These are phyloP conservation scores for Eimeria necatrix DNA, from an alignment of 169 alveolate genomes.

Conservation along the genomic window DNA sequence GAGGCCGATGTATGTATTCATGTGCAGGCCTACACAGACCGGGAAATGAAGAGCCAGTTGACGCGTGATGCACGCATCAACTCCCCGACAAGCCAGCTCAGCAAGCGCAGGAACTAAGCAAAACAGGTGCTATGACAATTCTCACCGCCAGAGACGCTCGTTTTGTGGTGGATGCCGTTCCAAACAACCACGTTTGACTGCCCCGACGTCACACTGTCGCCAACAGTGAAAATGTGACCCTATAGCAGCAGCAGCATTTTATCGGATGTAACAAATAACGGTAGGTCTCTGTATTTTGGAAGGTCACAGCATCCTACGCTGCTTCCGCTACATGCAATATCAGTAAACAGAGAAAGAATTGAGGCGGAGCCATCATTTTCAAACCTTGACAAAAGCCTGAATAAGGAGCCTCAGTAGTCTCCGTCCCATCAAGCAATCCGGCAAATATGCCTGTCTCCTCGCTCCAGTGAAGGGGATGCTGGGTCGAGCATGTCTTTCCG, in stretches of 20 bases:
- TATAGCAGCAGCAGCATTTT: not conserved
- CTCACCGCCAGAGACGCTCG: conserved; percentile 90
- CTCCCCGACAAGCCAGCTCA: too few relatives aligned
- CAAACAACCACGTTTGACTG: conserved; percentile 90
- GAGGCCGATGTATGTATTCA: too few relatives aligned
- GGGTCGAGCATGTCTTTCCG: conserved; percentile 75
- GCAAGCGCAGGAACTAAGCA: too few relatives aligned
- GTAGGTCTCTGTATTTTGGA: too few relatives aligned
- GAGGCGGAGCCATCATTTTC: too few relatives aligned
- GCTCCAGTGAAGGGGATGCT: conserved; percentile 87
- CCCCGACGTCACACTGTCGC: conserved; percentile 94
- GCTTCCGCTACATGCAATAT: not conserved
- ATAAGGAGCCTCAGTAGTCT: conserved; percentile 87
- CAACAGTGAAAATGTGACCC: conserved; percentile 91
- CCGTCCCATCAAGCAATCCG: conserved; percentile 91
- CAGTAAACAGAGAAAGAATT: not conserved
- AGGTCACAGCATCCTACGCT: too few relatives aligned
- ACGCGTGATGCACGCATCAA: too few relatives aligned
- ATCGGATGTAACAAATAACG: not conserved
- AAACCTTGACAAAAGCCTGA: conserved; percentile 89
- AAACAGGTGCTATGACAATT: too few relatives aligned
- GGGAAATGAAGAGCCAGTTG: too few relatives aligned
- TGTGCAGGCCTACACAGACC: too few relatives aligned
- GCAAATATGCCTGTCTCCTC: conserved; percentile 90
- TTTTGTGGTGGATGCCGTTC: conserved; percentile 95